Conservation (phyloP, 106 monocot species). For the Apostasia shenzhenica region DNA sequence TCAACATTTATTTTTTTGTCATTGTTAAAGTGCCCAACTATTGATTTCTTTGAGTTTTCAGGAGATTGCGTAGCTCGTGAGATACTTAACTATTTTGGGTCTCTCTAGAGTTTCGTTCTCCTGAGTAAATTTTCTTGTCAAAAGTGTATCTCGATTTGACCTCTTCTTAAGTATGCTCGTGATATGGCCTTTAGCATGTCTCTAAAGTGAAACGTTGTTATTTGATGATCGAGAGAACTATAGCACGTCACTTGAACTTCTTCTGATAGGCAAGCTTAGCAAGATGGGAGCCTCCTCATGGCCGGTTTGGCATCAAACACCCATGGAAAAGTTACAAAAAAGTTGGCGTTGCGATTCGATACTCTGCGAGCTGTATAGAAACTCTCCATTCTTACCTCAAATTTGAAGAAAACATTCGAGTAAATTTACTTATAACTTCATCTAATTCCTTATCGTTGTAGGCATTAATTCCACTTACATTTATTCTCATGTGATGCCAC, state of each 20-base stretch:
- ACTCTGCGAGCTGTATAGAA: slow-evolving; percentile 30
- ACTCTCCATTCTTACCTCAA: slow-evolving; percentile 26
- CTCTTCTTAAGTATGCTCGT: too few species aligned
- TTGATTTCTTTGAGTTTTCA: too few species aligned
- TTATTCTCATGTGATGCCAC: not conserved
- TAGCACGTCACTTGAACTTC: not conserved
- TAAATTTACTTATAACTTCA: not conserved
- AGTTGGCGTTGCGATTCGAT: slow-evolving; percentile 22
- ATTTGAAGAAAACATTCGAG: slow-evolving; percentile 12
- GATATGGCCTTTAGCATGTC: too few species aligned
- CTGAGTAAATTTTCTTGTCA: not conserved
- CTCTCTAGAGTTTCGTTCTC: slow-evolving; percentile 23
- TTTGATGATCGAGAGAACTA: not conserved
- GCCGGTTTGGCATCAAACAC: slow-evolving; percentile 18
- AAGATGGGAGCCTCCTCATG: slow-evolving; percentile 42
- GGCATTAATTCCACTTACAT: not conserved
- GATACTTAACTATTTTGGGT: slow-evolving; percentile 16
- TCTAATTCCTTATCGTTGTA: not conserved
- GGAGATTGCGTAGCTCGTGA: too few species aligned
- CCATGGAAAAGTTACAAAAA: slow-evolving; percentile 31
- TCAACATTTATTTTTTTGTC: too few species aligned
- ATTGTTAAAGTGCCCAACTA: too few species aligned
- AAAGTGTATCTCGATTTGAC: too few species aligned
- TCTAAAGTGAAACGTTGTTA: slow-evolving; percentile 3
- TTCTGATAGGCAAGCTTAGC: slow-evolving; percentile 29